A percentile compares a stretch with the other conserved stretches of the same genome.
Evolutionary conservation across 192 early-diverging fungal species (phyloP).

Genomic region (Lobosporangium transversale): DNA sequence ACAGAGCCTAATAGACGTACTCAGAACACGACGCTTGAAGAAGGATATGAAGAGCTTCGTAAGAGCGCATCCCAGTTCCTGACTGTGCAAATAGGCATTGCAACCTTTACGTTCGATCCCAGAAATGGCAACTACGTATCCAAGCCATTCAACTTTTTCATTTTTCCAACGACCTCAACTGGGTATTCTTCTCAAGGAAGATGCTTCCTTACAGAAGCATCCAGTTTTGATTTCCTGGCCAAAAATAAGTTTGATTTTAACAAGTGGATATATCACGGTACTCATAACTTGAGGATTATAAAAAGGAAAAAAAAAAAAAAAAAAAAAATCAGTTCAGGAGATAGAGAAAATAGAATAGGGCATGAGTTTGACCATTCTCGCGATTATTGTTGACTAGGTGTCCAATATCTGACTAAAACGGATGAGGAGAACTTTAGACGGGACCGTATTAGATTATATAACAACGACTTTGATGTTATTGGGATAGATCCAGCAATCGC

Average conservation of each 20-base stretch:
- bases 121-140: constrained; percentile 69
- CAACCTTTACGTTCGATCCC: constrained; percentile 77
- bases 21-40: constrained; percentile 29
- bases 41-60: constrained; percentile 39
- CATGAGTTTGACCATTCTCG: background rate
- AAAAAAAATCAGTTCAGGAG: too few species aligned
- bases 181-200: constrained; percentile 59
- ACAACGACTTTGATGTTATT: constrained; percentile 26
- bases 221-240: constrained; percentile 78
- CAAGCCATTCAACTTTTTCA: constrained; percentile 89
- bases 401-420: constrained; percentile 28
- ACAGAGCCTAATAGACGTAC: constrained; percentile 33
- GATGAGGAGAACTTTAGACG: constrained; percentile 24
- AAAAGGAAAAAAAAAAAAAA: background rate
- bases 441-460: constrained; percentile 10
- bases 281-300: too few species aligned
- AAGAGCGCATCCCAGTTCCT: constrained; percentile 52
- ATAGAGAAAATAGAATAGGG: background rate
- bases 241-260: constrained; percentile 90
- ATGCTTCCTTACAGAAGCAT: constrained; percentile 57
- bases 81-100: constrained; percentile 86
- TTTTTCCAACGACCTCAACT: constrained; percentile 75
- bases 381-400: constrained; percentile 22
- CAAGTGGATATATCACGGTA: constrained; percentile 81
- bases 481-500: constrained; percentile 5